Base-by-base conservation (phyloP, 306 rosid genomes). In the Clitoria ternatea region DNA sequence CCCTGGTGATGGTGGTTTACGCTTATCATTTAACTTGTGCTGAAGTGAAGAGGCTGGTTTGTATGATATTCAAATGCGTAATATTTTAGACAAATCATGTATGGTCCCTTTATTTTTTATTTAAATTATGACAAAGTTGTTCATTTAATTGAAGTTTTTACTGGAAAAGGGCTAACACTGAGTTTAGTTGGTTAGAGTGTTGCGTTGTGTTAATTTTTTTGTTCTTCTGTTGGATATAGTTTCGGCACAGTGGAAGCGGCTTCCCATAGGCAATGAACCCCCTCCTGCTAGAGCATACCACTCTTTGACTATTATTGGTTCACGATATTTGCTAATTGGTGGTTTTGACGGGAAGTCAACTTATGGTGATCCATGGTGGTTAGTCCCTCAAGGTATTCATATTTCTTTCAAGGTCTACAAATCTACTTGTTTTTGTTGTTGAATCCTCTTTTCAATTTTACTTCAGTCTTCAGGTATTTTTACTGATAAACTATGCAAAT, bases 271-370 rank as follows among this genome's bases (percentile, higher is more conserved):
- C 59, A 94, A 82, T 67, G 98, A 90, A 80, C 82, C 92, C 50
- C 98, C 98, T 81, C 84, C 96, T 55, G 96, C 97, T 67, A 92
- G 98, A 71, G 98, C 98, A 35, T 94, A 94, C 87, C 98, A 94
- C 82, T 87, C 97, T 11, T 76, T 94, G 83, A 89, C 89, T 6
- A 50, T 77, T 47, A 65, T 94, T 48, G 98, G 95, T 72, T 89
- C 92, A 1, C 84, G 95, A 30, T 72, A 90, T 83, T 80, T 94
- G 56, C 80, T 94, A 44, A 87, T 87, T 73, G 98, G 98, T 44
- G 98, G 98, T 77, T 90, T 90, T 83, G 98, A 94, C 83, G 97
- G 98, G 52, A 94, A 94, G 74, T 73, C 89, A 52, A 90, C 98
- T 40, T 94, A 81, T 81, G 96, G 92, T 47, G 96, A 94, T 82